Conservation (phyloP, 1,139 yeast genomes). For the Groenewaldozyma sp. region DNA sequence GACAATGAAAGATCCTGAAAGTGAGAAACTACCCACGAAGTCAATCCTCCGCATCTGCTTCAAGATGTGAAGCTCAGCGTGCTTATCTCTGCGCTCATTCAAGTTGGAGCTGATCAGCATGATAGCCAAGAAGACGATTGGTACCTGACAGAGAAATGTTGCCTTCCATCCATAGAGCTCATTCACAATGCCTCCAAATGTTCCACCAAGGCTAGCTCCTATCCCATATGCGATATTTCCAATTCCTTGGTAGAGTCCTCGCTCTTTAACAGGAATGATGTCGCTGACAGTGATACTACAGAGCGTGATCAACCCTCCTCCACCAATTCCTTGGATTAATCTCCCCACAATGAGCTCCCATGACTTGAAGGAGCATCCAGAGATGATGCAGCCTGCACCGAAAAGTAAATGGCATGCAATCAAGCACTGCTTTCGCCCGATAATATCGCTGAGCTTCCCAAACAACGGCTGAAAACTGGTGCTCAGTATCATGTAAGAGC, state of each 20-base stretch:
- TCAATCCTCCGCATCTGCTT: conserved; percentile 2
- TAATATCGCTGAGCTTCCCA: conserved; percentile 35
- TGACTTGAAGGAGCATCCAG: conserved; percentile 24
- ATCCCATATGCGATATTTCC: conserved; percentile 43
- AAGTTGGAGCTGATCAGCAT: background rate
- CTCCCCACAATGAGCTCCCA: conserved; percentile 38
- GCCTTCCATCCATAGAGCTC: conserved; percentile 40
- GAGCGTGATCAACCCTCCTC: conserved; percentile 42
- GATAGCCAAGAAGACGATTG: conserved; percentile 3
- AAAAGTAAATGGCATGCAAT: conserved; percentile 20
- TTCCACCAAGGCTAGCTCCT: conserved; percentile 50
- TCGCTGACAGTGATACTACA: conserved; percentile 42
- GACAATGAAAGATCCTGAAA: conserved; percentile 1
- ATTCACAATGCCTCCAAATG: conserved; percentile 46
- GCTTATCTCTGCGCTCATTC: background rate
- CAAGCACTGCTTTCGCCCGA: conserved; percentile 29
- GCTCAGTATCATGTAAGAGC: conserved; percentile 39
- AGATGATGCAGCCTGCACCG: conserved; percentile 28
- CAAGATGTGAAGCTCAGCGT: background rate
- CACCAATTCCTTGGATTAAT: conserved; percentile 45
- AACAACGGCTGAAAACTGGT: conserved; percentile 39
- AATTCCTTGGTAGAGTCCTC: conserved; percentile 43
- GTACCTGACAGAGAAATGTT: conserved; percentile 12
- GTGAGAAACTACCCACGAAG: conserved; percentile 5
- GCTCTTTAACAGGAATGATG: conserved; percentile 38